Evolutionary conservation across 2,329 filamentous ascomycete genomes (phyloP).

Genomic region (Aureobasidium melanogenum): DNA sequence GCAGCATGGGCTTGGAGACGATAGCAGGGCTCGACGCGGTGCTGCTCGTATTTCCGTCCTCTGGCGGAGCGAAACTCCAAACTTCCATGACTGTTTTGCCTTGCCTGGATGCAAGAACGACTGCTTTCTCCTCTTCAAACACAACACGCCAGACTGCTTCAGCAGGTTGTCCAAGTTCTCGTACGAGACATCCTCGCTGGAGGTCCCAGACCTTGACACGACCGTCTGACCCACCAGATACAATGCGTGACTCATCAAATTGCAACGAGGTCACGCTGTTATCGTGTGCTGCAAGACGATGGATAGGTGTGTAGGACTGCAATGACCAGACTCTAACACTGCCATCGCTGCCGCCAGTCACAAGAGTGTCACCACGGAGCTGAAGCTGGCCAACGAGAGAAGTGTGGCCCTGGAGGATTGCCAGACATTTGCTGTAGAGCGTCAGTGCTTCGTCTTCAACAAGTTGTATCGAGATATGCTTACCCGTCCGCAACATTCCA

Average conservation of each 20-base stretch:
- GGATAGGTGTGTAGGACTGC: conserved; percentile 81
- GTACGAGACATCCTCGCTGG: conserved; percentile 79
- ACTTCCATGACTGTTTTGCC: conserved; percentile 97
- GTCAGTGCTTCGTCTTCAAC: background rate
- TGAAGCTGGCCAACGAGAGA: conserved; percentile 94
- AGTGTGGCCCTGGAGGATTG: conserved; percentile 91
- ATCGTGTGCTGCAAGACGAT: conserved; percentile 90
- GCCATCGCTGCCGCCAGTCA: conserved; percentile 92
- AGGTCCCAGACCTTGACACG: conserved; percentile 97
- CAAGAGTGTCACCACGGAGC: conserved; percentile 87
- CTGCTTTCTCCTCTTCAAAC: conserved; percentile 96
- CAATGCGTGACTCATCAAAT: conserved; percentile 91
- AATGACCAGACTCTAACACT: conserved; percentile 95
- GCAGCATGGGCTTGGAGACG: background rate
- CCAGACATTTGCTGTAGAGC: conserved; percentile 39
- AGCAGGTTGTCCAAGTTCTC: conserved; percentile 82
- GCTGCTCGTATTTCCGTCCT: background rate
- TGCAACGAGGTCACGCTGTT: conserved; percentile 97
- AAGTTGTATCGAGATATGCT: conserved; percentile 26
- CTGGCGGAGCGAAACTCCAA: conserved; percentile 16
- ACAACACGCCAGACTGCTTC: conserved; percentile 97
- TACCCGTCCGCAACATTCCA: conserved; percentile 89
- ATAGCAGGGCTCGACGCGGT: background rate
- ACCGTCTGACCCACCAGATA: conserved; percentile 94
- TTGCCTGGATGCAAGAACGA: conserved; percentile 81